phyloP scores from a whole-genome alignment of 148 eudicot genomes.

The Vaccinium myrtillus region DNA sequence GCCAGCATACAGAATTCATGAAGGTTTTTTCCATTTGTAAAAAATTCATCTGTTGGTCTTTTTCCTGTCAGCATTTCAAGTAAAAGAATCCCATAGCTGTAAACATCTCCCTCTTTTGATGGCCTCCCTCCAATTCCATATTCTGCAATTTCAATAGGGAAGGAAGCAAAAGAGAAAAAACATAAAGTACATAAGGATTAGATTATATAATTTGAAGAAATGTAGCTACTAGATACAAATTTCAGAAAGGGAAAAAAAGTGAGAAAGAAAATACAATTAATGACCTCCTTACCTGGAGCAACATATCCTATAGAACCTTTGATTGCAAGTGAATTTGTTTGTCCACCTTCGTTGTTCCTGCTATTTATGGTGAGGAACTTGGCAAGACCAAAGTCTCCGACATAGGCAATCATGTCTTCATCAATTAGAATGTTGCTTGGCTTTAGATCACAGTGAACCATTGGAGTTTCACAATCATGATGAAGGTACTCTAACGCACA shows the following conservation, averaged over 20 bases:
- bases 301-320: not conserved
- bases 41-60: not conserved
- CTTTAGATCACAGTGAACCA: constrained; percentile 14
- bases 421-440: not conserved
- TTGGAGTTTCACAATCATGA: constrained; percentile 6
- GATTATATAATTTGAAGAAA: not conserved
- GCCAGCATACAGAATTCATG: not conserved
- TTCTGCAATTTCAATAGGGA: not conserved
- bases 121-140: constrained; percentile 3
- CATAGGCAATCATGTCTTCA: constrained; percentile 13
- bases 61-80: not conserved
- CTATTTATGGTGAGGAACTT: constrained; percentile 6
- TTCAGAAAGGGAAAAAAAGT: not conserved
- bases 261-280: not conserved
- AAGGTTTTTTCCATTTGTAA: not conserved
- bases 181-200: not conserved
- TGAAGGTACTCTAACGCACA: constrained; percentile 16
- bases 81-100: not conserved
- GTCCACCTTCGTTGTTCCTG: not conserved
- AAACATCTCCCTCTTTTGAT: not conserved
- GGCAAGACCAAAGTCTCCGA: constrained; percentile 19
- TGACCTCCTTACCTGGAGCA: not conserved
- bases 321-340: not conserved
- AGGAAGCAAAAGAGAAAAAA: not conserved
- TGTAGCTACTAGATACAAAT: not conserved